Evolutionary conservation across 306 rosid genomes (phyloP).

Genomic region (Gleditsia sinensis): DNA sequence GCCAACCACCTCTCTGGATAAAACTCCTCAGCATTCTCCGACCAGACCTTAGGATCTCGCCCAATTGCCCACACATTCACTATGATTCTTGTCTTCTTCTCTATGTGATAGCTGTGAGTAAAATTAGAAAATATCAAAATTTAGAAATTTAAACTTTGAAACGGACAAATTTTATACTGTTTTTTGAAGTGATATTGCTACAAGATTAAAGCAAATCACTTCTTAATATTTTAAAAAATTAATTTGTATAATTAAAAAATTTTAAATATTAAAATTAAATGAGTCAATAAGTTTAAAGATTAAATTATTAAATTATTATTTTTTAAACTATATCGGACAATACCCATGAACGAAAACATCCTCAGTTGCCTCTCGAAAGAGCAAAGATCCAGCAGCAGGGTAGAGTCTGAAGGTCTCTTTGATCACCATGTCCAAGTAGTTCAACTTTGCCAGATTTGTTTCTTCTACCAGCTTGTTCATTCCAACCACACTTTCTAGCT

Average conservation of each 20-base stretch:
- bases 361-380: neutral
- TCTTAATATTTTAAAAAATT: too few relatives aligned
- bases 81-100: neutral
- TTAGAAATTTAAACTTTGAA: too few relatives aligned
- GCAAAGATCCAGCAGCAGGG: neutral
- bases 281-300: too few relatives aligned
- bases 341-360: neutral
- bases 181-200: too few relatives aligned
- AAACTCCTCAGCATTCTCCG: conserved; percentile 12
- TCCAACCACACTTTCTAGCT: neutral
- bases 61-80: conserved; percentile 6
- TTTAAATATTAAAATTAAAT: too few relatives aligned
- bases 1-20: conserved; percentile 5
- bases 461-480: neutral
- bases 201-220: too few relatives aligned
- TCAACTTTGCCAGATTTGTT: neutral
- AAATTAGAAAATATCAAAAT: too few relatives aligned
- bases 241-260: too few relatives aligned
- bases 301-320: too few relatives aligned
- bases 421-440: neutral
- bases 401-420: conserved; percentile 6
- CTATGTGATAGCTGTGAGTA: too few relatives aligned
- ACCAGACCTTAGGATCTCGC: neutral
- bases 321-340: too few relatives aligned
- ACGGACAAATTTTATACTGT: too few relatives aligned